These are phyloP conservation scores for Pharus latifolius DNA, from an alignment of 176 grass and related monocot species.

Conservation along the genomic window DNA sequence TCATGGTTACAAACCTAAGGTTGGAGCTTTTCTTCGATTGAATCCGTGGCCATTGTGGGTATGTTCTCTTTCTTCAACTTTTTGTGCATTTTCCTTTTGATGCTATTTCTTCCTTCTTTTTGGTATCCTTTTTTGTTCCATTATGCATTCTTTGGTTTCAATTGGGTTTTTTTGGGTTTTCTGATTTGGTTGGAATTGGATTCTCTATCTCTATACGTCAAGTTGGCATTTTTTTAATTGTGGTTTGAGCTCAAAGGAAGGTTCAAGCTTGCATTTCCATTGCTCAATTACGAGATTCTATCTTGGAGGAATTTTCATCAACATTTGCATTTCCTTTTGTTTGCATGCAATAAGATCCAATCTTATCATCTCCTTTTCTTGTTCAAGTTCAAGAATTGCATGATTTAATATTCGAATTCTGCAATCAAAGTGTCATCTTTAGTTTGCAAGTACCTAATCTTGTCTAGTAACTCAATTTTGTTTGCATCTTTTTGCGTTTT, in stretches of 20 bases:
- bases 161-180: not conserved
- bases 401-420: not conserved
- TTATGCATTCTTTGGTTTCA: not conserved
- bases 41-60: slow-evolving; percentile 9
- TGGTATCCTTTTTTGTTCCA: no score
- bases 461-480: no score
- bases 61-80: no score
- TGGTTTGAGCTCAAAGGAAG: not conserved
- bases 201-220: not conserved
- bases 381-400: not conserved
- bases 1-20: not conserved
- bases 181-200: not conserved
- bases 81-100: not conserved
- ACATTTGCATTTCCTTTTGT: not conserved
- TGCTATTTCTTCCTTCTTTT: no score
- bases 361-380: no score
- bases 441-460: not conserved
- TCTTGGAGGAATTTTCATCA: no score
- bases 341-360: not conserved
- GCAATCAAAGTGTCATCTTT: not conserved
- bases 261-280: not conserved
- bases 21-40: not conserved
- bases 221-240: no score
- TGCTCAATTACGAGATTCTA: not conserved
- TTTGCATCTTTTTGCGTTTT: not conserved